Percentiles rank a stretch among this genome's conserved stretches.
Conservation (phyloP, 2,329 filamentous ascomycete species). For the Aspergillus sergii region DNA sequence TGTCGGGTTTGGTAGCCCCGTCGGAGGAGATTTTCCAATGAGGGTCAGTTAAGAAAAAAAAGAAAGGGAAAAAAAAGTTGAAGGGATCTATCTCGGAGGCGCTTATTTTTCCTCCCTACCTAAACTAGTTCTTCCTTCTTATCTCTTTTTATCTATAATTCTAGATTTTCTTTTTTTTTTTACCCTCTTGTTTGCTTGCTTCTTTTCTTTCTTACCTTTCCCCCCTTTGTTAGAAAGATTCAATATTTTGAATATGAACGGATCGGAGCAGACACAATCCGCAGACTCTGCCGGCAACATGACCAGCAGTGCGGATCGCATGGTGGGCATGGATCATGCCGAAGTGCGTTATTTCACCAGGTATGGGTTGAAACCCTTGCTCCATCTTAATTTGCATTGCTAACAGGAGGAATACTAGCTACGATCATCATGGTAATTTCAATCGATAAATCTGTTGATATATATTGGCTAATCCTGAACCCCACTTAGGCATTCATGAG, state of each 20-base stretch:
- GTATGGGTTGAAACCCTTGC: slow-evolving; percentile 50
- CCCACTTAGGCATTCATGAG: slow-evolving; percentile 79
- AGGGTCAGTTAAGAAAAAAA: slow-evolving; percentile 28
- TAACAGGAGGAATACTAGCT: slow-evolving; percentile 58
- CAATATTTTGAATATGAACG: slow-evolving; percentile 33
- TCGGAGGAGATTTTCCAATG: slow-evolving; percentile 32
- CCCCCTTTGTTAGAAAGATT: slow-evolving; percentile 3
- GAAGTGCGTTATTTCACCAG: slow-evolving; percentile 99
- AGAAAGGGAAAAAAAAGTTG: slow-evolving; percentile 29
- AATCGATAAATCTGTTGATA: slow-evolving; percentile 20
- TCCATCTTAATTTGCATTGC: slow-evolving; percentile 7
- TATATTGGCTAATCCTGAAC: slow-evolving; percentile 32
- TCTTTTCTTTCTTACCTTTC: neutral
- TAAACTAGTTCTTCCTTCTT: slow-evolving; percentile 3
- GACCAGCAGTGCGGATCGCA: slow-evolving; percentile 50
- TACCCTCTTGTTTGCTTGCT: neutral
- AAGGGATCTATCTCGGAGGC: slow-evolving; percentile 18
- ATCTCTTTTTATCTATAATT: neutral
- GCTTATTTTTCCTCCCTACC: slow-evolving; percentile 14
- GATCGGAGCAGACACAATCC: slow-evolving; percentile 18
- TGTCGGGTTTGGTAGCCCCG: slow-evolving; percentile 6
- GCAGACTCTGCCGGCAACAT: slow-evolving; percentile 30
- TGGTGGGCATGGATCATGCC: slow-evolving; percentile 76
- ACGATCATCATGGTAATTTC: slow-evolving; percentile 91
- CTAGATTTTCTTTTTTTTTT: slow-evolving; percentile 11